Percentiles rank a stretch among this genome's conserved stretches.
Conservation (phyloP, 164 flowering plant species). For the Tetracentron sinense region DNA sequence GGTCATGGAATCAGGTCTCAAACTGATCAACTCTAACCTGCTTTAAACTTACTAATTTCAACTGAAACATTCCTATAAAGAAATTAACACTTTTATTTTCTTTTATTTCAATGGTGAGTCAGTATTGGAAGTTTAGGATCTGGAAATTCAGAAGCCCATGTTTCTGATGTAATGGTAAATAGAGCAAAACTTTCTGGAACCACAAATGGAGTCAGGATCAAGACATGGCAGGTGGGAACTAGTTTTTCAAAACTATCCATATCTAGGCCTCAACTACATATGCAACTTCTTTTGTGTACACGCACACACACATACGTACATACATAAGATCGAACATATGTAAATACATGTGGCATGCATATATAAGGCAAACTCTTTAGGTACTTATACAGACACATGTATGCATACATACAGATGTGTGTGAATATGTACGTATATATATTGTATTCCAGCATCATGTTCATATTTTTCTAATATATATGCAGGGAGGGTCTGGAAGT, state of each 20-base stretch:
- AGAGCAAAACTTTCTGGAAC: slow-evolving; percentile 43
- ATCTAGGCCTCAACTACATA: too few species aligned
- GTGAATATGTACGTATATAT: too few species aligned
- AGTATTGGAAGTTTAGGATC: slow-evolving; percentile 70
- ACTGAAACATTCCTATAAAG: not conserved
- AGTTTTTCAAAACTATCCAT: not conserved
- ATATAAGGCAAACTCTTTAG: too few species aligned
- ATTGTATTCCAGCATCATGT: not conserved
- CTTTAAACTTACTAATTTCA: not conserved
- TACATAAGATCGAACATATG: too few species aligned
- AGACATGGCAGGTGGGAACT: slow-evolving; percentile 43
- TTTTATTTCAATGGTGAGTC: not conserved
- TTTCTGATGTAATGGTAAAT: slow-evolving; percentile 41
- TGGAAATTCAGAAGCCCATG: slow-evolving; percentile 39
- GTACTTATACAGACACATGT: too few species aligned
- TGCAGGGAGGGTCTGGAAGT: slow-evolving; percentile 51
- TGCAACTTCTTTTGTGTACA: too few species aligned
- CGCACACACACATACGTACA: too few species aligned
- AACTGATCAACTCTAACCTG: not conserved
- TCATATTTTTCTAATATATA: not conserved
- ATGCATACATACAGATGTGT: not conserved
- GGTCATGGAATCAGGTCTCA: slow-evolving; percentile 72
- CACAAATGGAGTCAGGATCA: slow-evolving; percentile 58
- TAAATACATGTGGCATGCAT: too few species aligned
- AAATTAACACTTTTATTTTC: not conserved